Base-by-base conservation (phyloP, 2,329 filamentous ascomycete species). In the Venturiaceae sp. region DNA sequence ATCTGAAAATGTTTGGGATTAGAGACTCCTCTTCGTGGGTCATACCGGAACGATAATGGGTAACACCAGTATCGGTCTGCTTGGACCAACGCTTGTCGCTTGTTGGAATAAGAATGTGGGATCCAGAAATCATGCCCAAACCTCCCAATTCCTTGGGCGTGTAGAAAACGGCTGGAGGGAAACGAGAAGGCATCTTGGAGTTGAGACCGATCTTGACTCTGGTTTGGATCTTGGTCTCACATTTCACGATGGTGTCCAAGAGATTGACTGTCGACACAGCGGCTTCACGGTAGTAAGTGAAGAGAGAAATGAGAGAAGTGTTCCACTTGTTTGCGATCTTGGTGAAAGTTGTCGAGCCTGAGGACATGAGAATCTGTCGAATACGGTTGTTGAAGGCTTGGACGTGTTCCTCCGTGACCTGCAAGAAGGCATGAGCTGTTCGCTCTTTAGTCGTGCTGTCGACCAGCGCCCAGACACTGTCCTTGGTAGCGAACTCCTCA, bases 291-390 rank as follows among this genome's bases (percentile, higher is more conserved):
- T 99, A 99, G 74, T 99, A 99, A 0, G 94, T 97, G 75, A 99
- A 99, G 28, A 99, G 82, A 0, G 94, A 92, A 67, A 99, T 99
- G 64, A 99, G 75, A 1, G 90, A 94, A 0, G 94, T 99, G 74
- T 99, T 99, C 94, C 95, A 99, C 76, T 99, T 99, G 76, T 99
- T 99, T 52, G 95, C 94, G 68, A 99, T 99, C 81, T 99, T 99
- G 50, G 94, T 99, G 75, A 99, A 99, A 0, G 94, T 99, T 0
- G 94, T 99, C 5, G 90, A 96, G n/a, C 94, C 95, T 60, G 94
- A 97, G 11, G 92, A 97, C 94, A 99, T 99, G 59, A 99, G 80
- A 69, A 99, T 99, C 69, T 99, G 94, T 60, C 94, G 85, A 68
- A 99, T 99, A 44, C 95, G 86, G 72, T 99, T 99, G 75, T 99